phyloP scores from a whole-genome alignment of 345 rosid genomes.

The Cardamine occulta region DNA sequence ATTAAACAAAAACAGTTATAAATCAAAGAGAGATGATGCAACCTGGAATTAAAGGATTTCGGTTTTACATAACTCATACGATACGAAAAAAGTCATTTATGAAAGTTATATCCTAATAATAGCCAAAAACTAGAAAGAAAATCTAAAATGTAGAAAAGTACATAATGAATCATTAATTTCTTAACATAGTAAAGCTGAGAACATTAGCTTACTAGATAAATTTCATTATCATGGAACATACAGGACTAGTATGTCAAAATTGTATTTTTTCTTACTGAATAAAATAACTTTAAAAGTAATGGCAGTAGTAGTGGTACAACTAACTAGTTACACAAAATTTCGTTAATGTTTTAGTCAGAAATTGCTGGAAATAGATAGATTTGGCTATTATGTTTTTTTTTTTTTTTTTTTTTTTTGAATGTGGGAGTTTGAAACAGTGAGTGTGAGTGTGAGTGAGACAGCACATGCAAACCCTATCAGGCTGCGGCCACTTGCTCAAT shows the following conservation, averaged over 20 bases:
- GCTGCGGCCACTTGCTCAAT: slow-evolving; percentile 39
- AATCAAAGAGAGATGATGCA: neutral
- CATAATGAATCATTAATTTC: neutral
- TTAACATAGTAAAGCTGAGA: neutral
- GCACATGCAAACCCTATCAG: slow-evolving; percentile 40
- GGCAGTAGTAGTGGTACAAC: neutral
- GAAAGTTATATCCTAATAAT: neutral
- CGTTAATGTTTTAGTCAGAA: neutral
- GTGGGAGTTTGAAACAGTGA: slow-evolving; percentile 25
- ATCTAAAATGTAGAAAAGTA: neutral
- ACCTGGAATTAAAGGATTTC: neutral
- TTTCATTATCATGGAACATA: neutral
- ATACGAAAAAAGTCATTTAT: neutral
- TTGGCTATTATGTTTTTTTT: neutral
- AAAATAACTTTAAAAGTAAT: neutral
- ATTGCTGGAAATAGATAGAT: slow-evolving; percentile 13
- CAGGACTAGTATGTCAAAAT: too few relatives aligned
- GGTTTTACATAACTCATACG: neutral
- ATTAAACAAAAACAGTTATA: neutral
- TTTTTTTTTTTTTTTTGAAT: neutral
- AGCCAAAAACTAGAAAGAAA: neutral
- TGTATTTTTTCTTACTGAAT: too few relatives aligned
- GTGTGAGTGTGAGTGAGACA: slow-evolving; percentile 39
- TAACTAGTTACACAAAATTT: slow-evolving; percentile 1
- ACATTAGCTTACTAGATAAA: neutral